Base-by-base conservation (phyloP, 768 basidiomycete genomes). In the Crucibulum laeve region DNA sequence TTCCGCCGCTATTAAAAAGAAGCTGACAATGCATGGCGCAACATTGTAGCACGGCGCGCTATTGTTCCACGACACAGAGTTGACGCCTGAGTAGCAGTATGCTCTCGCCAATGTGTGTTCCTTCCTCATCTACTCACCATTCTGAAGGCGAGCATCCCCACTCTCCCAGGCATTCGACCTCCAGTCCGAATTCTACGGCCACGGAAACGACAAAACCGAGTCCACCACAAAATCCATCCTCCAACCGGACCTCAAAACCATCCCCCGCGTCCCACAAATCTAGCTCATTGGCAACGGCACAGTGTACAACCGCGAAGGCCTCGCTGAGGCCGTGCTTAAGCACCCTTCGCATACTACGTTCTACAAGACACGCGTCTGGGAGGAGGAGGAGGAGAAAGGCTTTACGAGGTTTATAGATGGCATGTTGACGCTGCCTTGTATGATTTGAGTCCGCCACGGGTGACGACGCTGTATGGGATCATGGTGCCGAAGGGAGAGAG, bases 211-310 rank as follows among this genome's bases (percentile, higher is more conserved):
- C 70, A 87, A 88, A 71, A 88, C 84, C 0, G 76, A 81, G 37
- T 63, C 67, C 21, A 79, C 79, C 21, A 74, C 70, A 53, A 81
- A 82, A 52, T 90, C 89, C 1, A 83, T 92, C 54, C 76, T 91
- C 7, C 88, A 91, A 54, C 84, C 88, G 0, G 87, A 91, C 57
- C 75, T 91, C 53, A 92, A 90, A 71, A 90, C 87, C 26, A 87
- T 93, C 47, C 89, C 91, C 1, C 74, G 81, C 22, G 80, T 86
- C 3, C 87, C 88, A 2, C 87, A 92, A 58, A 89, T 93, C 1
- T 91, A 92, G 57, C 79, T 93, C 39, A 92, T 93, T 56, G 91
- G 91, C 4, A 92, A 91, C 54, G 91, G 91, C 4, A 76, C 67
- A 1, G 82, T 91, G 13, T 81, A 81, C 51, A 63, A 85, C 58